Evolutionary conservation across 176 grass and related monocot species (phyloP), one percentile per base, ranked within the genome.

Genomic region (Themeda triandra): DNA sequence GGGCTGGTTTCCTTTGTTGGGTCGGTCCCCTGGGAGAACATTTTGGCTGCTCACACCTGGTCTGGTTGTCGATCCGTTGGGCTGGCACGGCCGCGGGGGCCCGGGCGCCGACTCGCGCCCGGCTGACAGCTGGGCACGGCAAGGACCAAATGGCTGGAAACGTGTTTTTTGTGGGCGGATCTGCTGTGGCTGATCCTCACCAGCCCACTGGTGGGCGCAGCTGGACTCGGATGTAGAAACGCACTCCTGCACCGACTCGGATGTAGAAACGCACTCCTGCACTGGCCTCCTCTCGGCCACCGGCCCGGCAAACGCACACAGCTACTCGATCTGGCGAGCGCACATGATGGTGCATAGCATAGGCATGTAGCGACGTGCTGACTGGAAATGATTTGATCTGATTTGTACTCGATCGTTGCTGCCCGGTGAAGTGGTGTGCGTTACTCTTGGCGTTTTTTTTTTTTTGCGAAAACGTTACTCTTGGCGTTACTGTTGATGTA

Each of bases 81-180:
- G 60, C 56, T 30, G 31, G 77, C 81, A 35, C 42, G 14, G 69
- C 69, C 24, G 41, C 13, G 69, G 69, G 37, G 19, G 9, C 6
- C 6, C 7, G 41, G 23, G 74, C 1, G 11, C 23, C 56, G n/a
- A 60, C 23, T 25, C 1, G 25, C 10, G 15, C 28, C 30, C 54
- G 33, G 82, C 82, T 76, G 82, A 48, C 54, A 63, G 76, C 76
- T 69, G 76, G 62, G 69, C 86, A 73, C 78, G n/a, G 14, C 32
- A 32, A 36, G 12, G n/a, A 7, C 37, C 70, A 29, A 33, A 45
- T 3, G 1, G 31, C 0, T 0, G 0, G 46, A 63, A 90, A 90
- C 89, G 84, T 90, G 89, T 83, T 90, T 87, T 84, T 39, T 27
- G 49, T 84, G 30, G 30, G 19, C 51, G 51, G 81, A 73, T 79